Conservation (phyloP, 2,329 filamentous ascomycete species). For the Byssothecium circinans region DNA sequence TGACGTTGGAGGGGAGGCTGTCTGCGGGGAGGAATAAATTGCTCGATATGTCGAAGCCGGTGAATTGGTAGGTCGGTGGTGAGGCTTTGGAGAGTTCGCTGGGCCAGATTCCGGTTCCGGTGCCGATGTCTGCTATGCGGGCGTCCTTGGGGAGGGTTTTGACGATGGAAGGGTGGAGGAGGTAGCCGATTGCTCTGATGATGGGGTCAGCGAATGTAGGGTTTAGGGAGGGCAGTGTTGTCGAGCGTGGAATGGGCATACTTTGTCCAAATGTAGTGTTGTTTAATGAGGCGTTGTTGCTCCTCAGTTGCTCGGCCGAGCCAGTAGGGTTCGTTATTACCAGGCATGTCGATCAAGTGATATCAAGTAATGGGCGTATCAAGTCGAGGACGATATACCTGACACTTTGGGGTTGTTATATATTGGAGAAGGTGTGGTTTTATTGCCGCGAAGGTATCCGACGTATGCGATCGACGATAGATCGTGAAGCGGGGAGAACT, state of each 20-base stretch:
- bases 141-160: slow-evolving; percentile 20
- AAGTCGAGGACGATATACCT: too few relatives aligned
- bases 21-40: slow-evolving; percentile 23
- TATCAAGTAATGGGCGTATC: too few relatives aligned
- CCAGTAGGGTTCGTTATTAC: slow-evolving; percentile 27
- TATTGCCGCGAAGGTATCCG: too few relatives aligned
- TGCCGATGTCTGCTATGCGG: slow-evolving; percentile 34
- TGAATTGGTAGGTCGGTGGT: slow-evolving; percentile 24
- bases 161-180: slow-evolving; percentile 26
- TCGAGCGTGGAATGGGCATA: slow-evolving; percentile 7
- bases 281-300: slow-evolving; percentile 30
- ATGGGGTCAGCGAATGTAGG: not conserved
- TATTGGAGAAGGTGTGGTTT: too few relatives aligned
- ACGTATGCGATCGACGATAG: too few relatives aligned
- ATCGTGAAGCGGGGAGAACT: too few relatives aligned
- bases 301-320: slow-evolving; percentile 29
- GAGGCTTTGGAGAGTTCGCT: slow-evolving; percentile 22
- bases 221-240: too few relatives aligned
- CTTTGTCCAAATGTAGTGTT: slow-evolving; percentile 33
- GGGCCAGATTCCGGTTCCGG: slow-evolving; percentile 37
- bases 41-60: slow-evolving; percentile 33
- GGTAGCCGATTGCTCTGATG: slow-evolving; percentile 27
- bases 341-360: not conserved
- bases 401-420: too few relatives aligned
- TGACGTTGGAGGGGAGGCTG: slow-evolving; percentile 24